Conservation (phyloP, 345 rosid species). For the Turritis glabra region DNA sequence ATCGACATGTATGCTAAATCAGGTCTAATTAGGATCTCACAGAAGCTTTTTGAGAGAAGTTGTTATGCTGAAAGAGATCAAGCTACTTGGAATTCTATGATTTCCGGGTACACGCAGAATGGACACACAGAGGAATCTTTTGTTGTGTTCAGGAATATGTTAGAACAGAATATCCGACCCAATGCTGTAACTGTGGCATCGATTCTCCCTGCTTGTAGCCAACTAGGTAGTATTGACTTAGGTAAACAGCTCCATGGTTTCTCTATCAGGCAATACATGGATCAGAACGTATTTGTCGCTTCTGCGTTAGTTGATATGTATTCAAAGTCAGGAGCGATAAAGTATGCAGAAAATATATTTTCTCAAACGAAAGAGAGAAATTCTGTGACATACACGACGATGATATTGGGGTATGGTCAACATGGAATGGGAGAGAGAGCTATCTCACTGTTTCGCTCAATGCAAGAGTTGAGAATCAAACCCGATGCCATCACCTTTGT, state of each 20-base stretch:
- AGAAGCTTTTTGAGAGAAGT: slow-evolving; percentile 48
- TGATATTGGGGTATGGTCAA: slow-evolving; percentile 85
- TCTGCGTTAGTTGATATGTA: slow-evolving; percentile 86
- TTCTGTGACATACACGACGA: slow-evolving; percentile 76
- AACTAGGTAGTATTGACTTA: slow-evolving; percentile 55
- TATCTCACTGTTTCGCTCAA: slow-evolving; percentile 68
- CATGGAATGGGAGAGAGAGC: slow-evolving; percentile 84
- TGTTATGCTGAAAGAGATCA: slow-evolving; percentile 51
- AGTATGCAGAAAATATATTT: slow-evolving; percentile 64
- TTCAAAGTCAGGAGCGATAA: slow-evolving; percentile 73
- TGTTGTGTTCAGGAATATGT: slow-evolving; percentile 55
- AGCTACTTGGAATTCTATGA: slow-evolving; percentile 89
- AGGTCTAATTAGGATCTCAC: slow-evolving; percentile 60
- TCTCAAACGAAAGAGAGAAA: slow-evolving; percentile 52
- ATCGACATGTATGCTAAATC: slow-evolving; percentile 88
- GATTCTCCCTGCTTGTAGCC: slow-evolving; percentile 76
- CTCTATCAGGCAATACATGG: slow-evolving; percentile 62
- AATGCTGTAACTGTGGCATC: slow-evolving; percentile 77
- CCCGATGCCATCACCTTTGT: slow-evolving; percentile 79
- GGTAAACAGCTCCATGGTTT: slow-evolving; percentile 85
- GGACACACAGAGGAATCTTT: slow-evolving; percentile 63
- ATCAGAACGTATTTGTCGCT: slow-evolving; percentile 67
- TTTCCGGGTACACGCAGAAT: slow-evolving; percentile 80
- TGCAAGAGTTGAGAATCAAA: slow-evolving; percentile 49
- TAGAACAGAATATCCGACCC: slow-evolving; percentile 58